Percentiles rank a stretch among this genome's conserved stretches.
These are phyloP conservation scores for Leucaena leucocephala DNA, from an alignment of 306 rosid species.

Conservation along the genomic window DNA sequence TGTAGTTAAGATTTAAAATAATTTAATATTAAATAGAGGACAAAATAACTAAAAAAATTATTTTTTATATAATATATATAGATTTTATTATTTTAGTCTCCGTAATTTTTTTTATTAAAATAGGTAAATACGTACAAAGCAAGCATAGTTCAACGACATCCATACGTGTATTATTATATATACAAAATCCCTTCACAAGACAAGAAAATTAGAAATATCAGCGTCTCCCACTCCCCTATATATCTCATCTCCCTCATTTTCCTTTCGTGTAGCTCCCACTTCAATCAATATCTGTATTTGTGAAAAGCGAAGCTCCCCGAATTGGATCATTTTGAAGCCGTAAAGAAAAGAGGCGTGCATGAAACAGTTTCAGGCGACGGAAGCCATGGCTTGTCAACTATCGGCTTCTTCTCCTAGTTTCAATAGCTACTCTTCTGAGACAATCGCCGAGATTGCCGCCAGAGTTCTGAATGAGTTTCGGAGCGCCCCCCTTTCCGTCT, in stretches of 20 bases:
- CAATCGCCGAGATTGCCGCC: conserved; percentile 87
- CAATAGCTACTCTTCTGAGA: conserved; percentile 74
- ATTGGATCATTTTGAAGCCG: conserved; percentile 40
- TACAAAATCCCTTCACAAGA: background rate
- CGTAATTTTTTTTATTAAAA: too few relatives aligned
- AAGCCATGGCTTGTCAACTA: conserved; percentile 33
- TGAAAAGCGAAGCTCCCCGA: background rate
- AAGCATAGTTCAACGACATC: too few relatives aligned
- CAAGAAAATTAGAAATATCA: background rate
- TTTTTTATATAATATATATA: too few relatives aligned
- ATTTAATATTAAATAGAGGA: too few relatives aligned
- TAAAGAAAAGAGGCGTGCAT: conserved; percentile 28
- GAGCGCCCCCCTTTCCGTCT: conserved; percentile 34
- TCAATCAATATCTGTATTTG: conserved; percentile 24
- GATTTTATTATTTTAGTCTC: too few relatives aligned
- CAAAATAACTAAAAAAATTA: too few relatives aligned
- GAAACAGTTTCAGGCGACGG: conserved; percentile 32
- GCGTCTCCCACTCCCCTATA: conserved; percentile 24
- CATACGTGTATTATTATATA: too few relatives aligned
- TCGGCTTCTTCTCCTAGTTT: conserved; percentile 80
- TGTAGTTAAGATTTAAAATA: too few relatives aligned
- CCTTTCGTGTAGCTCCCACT: conserved; percentile 39
- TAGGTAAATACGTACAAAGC: too few relatives aligned
- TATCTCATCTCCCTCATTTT: conserved; percentile 33
- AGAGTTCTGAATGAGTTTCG: conserved; percentile 71